Evolutionary conservation across 106 monocot species (phyloP).

Genomic region (Dendrobium catenatum): DNA sequence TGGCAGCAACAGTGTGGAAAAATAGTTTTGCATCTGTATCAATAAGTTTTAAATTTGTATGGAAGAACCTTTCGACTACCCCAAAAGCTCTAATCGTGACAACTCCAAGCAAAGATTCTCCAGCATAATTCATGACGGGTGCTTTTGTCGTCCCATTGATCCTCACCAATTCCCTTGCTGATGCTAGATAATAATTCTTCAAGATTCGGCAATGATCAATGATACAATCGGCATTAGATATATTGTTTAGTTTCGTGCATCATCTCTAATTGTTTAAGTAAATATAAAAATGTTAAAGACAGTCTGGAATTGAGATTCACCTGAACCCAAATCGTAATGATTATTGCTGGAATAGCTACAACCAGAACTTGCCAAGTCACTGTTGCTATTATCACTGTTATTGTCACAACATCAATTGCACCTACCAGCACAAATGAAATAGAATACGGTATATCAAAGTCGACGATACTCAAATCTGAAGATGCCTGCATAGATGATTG

Average conservation of each 20-base stretch:
- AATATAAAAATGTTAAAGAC: neutral
- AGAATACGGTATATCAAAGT: conserved; percentile 64
- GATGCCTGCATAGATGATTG: conserved; percentile 44
- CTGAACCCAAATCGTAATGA: conserved; percentile 34
- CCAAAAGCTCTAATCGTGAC: conserved; percentile 61
- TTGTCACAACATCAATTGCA: conserved; percentile 28
- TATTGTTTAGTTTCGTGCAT: too few relatives aligned
- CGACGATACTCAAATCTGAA: conserved; percentile 64
- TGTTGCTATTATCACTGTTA: conserved; percentile 30
- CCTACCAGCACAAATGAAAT: conserved; percentile 36
- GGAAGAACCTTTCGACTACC: conserved; percentile 32
- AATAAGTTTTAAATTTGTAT: conserved; percentile 47
- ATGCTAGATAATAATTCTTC: conserved; percentile 63
- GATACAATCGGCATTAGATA: neutral
- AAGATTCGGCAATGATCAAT: neutral
- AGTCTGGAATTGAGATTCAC: conserved; percentile 14
- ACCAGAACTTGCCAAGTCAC: conserved; percentile 69
- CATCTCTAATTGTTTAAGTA: neutral
- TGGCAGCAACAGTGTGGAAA: conserved; percentile 48
- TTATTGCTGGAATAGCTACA: conserved; percentile 43
- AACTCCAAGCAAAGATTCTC: conserved; percentile 57
- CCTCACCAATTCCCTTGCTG: conserved; percentile 66
- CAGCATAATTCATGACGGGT: conserved; percentile 54
- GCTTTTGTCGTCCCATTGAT: conserved; percentile 89
- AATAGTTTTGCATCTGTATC: conserved; percentile 56